Evolutionary conservation across 805 yeast genomes (phyloP).

Genomic region (Wickerhamomyces bovis): DNA sequence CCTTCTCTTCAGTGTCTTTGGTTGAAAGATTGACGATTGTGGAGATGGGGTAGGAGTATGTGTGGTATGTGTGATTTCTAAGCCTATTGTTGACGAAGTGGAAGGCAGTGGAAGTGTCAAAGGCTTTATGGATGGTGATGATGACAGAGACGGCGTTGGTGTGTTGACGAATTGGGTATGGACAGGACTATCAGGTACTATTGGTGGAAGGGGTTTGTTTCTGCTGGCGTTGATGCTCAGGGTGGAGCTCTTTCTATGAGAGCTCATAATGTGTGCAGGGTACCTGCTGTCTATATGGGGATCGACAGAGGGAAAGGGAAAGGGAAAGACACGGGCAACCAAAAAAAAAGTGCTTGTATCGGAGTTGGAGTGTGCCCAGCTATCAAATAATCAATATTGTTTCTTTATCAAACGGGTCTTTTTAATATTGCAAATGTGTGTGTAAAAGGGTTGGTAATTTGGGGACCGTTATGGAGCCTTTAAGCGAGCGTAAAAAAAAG

Average conservation of each 20-base stretch:
- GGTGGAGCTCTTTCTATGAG: constrained; percentile 22
- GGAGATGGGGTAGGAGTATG: constrained; percentile 2
- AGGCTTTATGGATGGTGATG: neutral
- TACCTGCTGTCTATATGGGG: too few relatives aligned
- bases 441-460: too few relatives aligned
- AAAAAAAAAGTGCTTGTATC: too few relatives aligned
- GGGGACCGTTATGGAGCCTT: too few relatives aligned
- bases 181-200: constrained; percentile 3
- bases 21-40: constrained; percentile 25
- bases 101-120: neutral
- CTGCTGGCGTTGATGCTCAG: constrained; percentile 20
- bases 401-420: too few relatives aligned
- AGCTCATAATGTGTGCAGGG: neutral
- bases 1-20: constrained; percentile 47
- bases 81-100: neutral
- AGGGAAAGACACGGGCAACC: too few relatives aligned
- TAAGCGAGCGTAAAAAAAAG: too few relatives aligned
- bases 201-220: constrained; percentile 26
- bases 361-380: too few relatives aligned
- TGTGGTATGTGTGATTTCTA: neutral
- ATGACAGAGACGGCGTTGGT: neutral
- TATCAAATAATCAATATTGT: too few relatives aligned
- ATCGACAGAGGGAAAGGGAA: too few relatives aligned
- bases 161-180: constrained; percentile 1
- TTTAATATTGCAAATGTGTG: too few relatives aligned